A percentile compares a stretch with the other conserved stretches of the same genome.
Evolutionary conservation across 805 yeast species (phyloP).

Genomic region (Kodamaea nitidulidarum): DNA sequence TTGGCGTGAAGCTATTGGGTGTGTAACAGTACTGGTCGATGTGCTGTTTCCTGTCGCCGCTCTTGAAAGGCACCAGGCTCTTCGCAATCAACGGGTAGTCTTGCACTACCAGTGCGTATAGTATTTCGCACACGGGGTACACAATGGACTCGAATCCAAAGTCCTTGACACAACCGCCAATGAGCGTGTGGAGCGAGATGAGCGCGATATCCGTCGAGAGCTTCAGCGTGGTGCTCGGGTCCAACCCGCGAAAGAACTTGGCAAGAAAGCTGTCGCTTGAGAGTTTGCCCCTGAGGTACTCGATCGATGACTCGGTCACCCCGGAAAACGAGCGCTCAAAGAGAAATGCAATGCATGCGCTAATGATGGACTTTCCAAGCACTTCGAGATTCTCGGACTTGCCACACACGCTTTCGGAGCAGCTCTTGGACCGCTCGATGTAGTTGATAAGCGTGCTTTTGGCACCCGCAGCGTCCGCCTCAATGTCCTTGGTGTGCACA

Average conservation of each 20-base stretch:
- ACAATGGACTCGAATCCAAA: conserved; percentile 75
- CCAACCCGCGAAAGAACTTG: conserved; percentile 45
- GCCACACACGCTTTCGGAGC: conserved; percentile 43
- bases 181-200: conserved; percentile 50
- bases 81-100: conserved; percentile 66
- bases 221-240: conserved; percentile 31
- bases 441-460: conserved; percentile 23
- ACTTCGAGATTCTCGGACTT: conserved; percentile 46
- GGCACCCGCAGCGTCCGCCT: conserved; percentile 14
- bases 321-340: conserved; percentile 60
- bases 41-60: conserved; percentile 2
- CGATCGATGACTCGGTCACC: conserved; percentile 51
- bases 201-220: conserved; percentile 48
- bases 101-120: conserved; percentile 53
- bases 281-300: conserved; percentile 46
- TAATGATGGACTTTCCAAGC: conserved; percentile 55
- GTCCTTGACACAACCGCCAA: conserved; percentile 73
- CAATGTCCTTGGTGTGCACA: conserved; percentile 6
- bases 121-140: conserved; percentile 62
- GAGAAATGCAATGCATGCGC: conserved; percentile 54
- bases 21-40: conserved; percentile 7
- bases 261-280: conserved; percentile 39
- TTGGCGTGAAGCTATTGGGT: conserved; percentile 4
- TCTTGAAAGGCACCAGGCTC: conserved; percentile 27
- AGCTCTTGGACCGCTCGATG: conserved; percentile 61